Evolutionary conservation across 352 stramenopile species (phyloP), one percentile per base, ranked within the genome.

Genomic region (Phytophthora megakarya): DNA sequence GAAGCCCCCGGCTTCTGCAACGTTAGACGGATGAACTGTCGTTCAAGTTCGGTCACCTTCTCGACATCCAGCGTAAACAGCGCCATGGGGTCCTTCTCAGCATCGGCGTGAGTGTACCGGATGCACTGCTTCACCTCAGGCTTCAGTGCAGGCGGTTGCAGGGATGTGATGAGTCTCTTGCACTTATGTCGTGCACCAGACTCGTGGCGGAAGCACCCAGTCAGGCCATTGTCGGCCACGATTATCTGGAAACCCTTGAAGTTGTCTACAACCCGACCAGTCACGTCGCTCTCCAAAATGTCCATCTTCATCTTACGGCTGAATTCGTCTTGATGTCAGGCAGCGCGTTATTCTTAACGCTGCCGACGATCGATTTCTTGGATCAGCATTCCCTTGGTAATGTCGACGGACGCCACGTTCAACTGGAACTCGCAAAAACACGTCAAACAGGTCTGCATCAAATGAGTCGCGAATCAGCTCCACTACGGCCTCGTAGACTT

Each of bases 51-150:
- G 3, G 25, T 54, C 4, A 43, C 42, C 32, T 54, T 53, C 42
- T 54, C 54, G 15, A 62, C 4, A 15, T 47, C 40, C 15, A 62
- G 32, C 2, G 44, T 22, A 30, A 62, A 61, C 9, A 62, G 43
- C 9, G 16, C 4, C 22, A 13, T 26, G 2, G 43, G 42, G 42
- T 62, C 32, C 7, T 16, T 25, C 11, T 42, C 30, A 0, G 53
- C 40, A 5, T 5, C 0, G 16, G 45, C 35, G 19, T 45, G 13
- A 1, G 53, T 53, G 23, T 50, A 63, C 1, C 44, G 35, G n/a
- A 63, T 12, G 5, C 44, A 49, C 37, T 50, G 44, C 9, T 55
- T 55, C 5, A 63, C 55, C 6, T 44, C 35, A 4, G 35, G 7
- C 44, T 50, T 63, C 11, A 55, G 19, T n/a, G 55, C 8, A 7